Evolutionary conservation across 2,329 filamentous ascomycete species (phyloP).

Genomic region (Tolypocladium inflatum): DNA sequence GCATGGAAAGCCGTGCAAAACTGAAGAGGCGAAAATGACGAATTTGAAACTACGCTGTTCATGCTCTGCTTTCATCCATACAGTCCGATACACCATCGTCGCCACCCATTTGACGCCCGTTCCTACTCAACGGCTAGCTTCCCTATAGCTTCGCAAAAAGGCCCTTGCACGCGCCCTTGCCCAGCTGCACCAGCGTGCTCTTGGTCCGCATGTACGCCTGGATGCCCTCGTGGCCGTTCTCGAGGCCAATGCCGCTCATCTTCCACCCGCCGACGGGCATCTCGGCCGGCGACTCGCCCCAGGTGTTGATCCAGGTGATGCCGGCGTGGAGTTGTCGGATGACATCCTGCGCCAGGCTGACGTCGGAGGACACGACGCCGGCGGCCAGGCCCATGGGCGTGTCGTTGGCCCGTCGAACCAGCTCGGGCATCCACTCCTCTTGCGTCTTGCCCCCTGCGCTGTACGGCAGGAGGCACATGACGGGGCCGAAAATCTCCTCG

Average conservation of each 20-base stretch:
- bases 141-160: slow-evolving; percentile 62
- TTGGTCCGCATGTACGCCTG: slow-evolving; percentile 80
- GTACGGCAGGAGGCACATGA: slow-evolving; percentile 74
- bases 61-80: not conserved
- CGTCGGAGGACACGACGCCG: slow-evolving; percentile 69
- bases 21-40: not conserved
- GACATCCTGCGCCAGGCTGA: slow-evolving; percentile 65
- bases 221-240: slow-evolving; percentile 73
- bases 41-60: not conserved
- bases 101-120: not conserved
- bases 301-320: slow-evolving; percentile 88
- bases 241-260: slow-evolving; percentile 76
- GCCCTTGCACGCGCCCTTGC: slow-evolving; percentile 47
- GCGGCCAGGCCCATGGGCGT: slow-evolving; percentile 74
- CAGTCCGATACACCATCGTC: too few relatives aligned
- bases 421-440: slow-evolving; percentile 49
- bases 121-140: too few relatives aligned
- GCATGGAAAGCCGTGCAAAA: not conserved
- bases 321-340: slow-evolving; percentile 66
- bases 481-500: slow-evolving; percentile 85
- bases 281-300: slow-evolving; percentile 86
- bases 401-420: slow-evolving; percentile 62
- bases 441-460: slow-evolving; percentile 28
- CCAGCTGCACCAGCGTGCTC: slow-evolving; percentile 79
- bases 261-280: slow-evolving; percentile 94